phyloP scores from a whole-genome alignment of 2,329 filamentous ascomycete genomes.

The Bipolaris bicolor region DNA sequence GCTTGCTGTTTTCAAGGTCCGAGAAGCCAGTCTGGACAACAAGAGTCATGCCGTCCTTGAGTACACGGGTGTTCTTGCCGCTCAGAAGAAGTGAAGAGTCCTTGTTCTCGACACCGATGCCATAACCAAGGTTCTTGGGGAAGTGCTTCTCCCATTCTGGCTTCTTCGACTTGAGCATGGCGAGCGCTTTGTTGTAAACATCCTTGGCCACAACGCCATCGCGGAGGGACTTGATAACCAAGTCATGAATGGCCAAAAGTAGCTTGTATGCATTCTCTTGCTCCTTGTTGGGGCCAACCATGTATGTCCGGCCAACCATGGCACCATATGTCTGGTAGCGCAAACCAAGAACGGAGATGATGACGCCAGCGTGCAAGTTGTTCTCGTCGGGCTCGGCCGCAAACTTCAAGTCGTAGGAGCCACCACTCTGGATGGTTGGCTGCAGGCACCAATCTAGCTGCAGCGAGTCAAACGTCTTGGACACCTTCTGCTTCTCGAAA shows the following conservation, averaged over 20 bases:
- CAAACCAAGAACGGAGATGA: conserved; percentile 88
- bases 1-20: conserved; percentile 83
- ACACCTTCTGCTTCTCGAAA: conserved; percentile 85
- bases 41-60: conserved; percentile 98
- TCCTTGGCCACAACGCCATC: conserved; percentile 89
- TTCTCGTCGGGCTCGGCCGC: conserved; percentile 77
- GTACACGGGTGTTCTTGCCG: conserved; percentile 78
- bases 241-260: conserved; percentile 80
- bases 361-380: conserved; percentile 87
- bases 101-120: conserved; percentile 89
- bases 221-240: conserved; percentile 87
- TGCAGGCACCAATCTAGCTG: conserved; percentile 95
- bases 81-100: conserved; percentile 85
- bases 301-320: conserved; percentile 87
- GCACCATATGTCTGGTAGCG: conserved; percentile 97
- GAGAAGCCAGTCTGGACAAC: conserved; percentile 88
- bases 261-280: conserved; percentile 96
- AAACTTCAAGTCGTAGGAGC: conserved; percentile 90
- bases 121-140: conserved; percentile 87
- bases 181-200: conserved; percentile 85
- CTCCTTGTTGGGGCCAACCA: conserved; percentile 95
- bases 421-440: conserved; percentile 91
- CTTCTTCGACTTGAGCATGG: conserved; percentile 84
- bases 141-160: conserved; percentile 96
- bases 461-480: conserved; percentile 81